Evolutionary conservation across 441 rosid genomes (phyloP).

Genomic region (Eutrema salsugineum): DNA sequence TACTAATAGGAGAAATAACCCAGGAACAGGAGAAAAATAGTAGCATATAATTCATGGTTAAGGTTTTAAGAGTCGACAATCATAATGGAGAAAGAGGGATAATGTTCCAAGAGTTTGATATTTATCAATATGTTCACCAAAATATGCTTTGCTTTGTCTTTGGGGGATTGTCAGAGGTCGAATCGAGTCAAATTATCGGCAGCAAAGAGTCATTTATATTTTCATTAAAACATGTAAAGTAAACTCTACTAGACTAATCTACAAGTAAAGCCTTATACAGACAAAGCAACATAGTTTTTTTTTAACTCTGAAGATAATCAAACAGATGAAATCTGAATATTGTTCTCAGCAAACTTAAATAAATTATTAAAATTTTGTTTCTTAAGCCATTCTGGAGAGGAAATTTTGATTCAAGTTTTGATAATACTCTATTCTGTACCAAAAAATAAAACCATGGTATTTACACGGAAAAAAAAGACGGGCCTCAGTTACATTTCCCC

Average conservation of each 20-base stretch:
- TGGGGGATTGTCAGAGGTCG: constrained; percentile 14
- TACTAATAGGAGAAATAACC: neutral
- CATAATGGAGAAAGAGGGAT: constrained; percentile 14
- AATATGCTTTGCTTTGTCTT: constrained; percentile 62
- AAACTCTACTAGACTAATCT: neutral
- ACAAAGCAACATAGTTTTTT: too few relatives aligned
- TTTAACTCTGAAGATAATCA: too few relatives aligned
- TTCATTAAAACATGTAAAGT: neutral
- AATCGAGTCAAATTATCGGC: neutral
- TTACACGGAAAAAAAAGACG: constrained; percentile 3
- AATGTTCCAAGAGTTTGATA: neutral
- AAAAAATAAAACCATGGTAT: constrained; percentile 15
- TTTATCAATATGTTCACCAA: neutral
- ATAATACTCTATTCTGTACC: neutral
- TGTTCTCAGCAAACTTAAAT: neutral
- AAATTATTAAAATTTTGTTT: neutral
- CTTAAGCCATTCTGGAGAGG: neutral
- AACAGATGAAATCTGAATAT: neutral
- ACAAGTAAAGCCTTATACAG: neutral
- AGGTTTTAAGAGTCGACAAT: neutral
- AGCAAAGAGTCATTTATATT: neutral
- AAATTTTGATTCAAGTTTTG: neutral
- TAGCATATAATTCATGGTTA: constrained; percentile 7
- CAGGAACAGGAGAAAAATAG: constrained; percentile 6
- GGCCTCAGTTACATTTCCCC: constrained; percentile 4